These are phyloP conservation scores for Scheffersomyces coipomensis DNA, from an alignment of 805 yeast species.

Conservation along the genomic window DNA sequence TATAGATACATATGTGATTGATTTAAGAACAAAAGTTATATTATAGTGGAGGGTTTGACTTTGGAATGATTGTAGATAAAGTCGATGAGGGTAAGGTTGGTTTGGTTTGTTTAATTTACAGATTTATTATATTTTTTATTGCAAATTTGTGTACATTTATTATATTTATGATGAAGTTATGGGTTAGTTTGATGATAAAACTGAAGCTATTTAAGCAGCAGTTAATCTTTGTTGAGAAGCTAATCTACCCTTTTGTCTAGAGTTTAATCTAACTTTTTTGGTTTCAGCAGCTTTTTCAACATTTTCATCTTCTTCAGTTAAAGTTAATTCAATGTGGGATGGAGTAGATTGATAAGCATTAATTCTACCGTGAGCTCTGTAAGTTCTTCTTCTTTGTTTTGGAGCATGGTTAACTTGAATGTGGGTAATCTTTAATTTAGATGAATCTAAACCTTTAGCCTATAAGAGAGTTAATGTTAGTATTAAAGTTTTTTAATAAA, in stretches of 20 bases:
- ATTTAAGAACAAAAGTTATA: too few species aligned
- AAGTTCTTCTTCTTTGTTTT: constrained; percentile 99
- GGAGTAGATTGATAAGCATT: constrained; percentile 99
- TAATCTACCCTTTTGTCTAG: constrained; percentile 92
- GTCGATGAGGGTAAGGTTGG: background rate
- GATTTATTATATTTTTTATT: constrained; percentile 2
- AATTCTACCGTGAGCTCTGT: constrained; percentile 99
- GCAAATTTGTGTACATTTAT: constrained; percentile 2
- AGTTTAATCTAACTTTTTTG: constrained; percentile 66
- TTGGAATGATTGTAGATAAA: constrained; percentile 1
- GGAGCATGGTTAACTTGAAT: constrained; percentile 99
- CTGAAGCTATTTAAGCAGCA: constrained; percentile 38
- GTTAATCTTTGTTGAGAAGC: constrained; percentile 85
- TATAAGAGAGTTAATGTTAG: background rate
- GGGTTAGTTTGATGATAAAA: too few species aligned
- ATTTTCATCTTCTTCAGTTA: constrained; percentile 92
- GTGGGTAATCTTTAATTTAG: constrained; percentile 93
- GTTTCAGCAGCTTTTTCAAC: constrained; percentile 87
- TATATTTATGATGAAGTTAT: too few species aligned
- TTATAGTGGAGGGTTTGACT: too few species aligned
- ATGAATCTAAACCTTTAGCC: constrained; percentile 93
- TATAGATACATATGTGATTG: too few species aligned
- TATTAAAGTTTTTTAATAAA: constrained; percentile 1
- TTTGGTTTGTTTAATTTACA: background rate
- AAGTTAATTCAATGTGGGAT: constrained; percentile 96